Conservation (phyloP, 495 filamentous ascomycete species). For the Trichoderma orchidacearum region DNA sequence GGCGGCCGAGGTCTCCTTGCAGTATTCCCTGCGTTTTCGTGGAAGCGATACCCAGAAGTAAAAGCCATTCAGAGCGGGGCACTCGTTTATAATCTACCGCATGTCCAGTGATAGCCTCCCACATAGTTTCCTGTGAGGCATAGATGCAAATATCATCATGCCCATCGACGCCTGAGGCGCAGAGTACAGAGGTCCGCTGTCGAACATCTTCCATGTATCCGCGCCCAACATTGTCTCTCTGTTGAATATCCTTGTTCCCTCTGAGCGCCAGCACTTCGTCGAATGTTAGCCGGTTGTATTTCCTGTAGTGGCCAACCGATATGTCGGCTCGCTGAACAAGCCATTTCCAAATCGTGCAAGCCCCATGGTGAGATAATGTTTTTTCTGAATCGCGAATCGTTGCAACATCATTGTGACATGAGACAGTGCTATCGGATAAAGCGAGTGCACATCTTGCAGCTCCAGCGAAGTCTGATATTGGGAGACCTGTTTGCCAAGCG, state of each 20-base stretch:
- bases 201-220: too few relatives aligned
- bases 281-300: conserved; percentile 25
- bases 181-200: too few relatives aligned
- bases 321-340: conserved; percentile 25
- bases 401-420: neutral
- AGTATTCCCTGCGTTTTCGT: conserved; percentile 54
- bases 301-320: conserved; percentile 22
- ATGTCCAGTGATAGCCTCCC: conserved; percentile 73
- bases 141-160: conserved; percentile 8
- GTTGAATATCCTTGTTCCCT: conserved; percentile 8
- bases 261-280: conserved; percentile 27
- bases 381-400: neutral
- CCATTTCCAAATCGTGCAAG: conserved; percentile 29
- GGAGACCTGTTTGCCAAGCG: neutral
- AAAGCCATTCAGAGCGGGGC: conserved; percentile 52
- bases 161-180: neutral
- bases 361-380: conserved; percentile 6
- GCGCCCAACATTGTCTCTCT: too few relatives aligned
- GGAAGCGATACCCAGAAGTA: conserved; percentile 71
- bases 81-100: conserved; percentile 57
- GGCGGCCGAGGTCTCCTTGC: conserved; percentile 60
- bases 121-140: conserved; percentile 38
- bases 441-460: neutral
- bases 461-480: neutral
- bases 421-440: neutral